Percentiles rank a stretch among this genome's conserved stretches.
phyloP scores from a whole-genome alignment of 371 early-diverging fungal species.

The Funneliformis caledonium region DNA sequence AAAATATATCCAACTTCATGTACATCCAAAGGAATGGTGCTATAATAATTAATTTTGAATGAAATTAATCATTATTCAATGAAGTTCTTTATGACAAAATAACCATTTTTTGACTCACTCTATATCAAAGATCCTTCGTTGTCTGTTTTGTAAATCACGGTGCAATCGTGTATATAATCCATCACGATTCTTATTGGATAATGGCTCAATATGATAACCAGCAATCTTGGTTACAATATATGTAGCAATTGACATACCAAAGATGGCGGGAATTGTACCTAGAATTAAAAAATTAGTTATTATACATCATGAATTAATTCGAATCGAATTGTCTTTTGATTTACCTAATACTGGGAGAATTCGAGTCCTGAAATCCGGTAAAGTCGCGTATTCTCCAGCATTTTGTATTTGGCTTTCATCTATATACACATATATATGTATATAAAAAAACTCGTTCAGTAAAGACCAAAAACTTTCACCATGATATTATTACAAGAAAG shows the following conservation, averaged over 20 bases:
- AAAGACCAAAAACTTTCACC: neutral
- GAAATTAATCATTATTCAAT: neutral
- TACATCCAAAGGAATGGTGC: conserved; percentile 62
- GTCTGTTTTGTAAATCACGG: conserved; percentile 73
- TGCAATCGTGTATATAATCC: conserved; percentile 74
- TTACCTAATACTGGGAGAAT: conserved; percentile 85
- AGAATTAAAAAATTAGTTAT: conserved; percentile 38
- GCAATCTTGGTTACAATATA: conserved; percentile 82
- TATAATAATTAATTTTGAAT: conserved; percentile 13
- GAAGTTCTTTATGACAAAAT: neutral
- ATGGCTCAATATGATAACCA: conserved; percentile 75
- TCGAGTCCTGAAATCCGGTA: conserved; percentile 88
- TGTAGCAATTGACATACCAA: conserved; percentile 91
- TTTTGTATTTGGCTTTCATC: conserved; percentile 80
- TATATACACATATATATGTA: conserved; percentile 25
- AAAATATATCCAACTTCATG: conserved; percentile 83
- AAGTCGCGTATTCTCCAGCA: conserved; percentile 85
- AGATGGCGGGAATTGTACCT: conserved; percentile 91
- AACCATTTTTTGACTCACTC: conserved; percentile 49
- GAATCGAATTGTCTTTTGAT: neutral
- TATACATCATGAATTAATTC: neutral
- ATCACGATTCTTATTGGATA: conserved; percentile 81
- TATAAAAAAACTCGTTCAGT: neutral
- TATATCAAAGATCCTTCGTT: conserved; percentile 54
- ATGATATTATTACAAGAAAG: neutral